Evolutionary conservation across 495 filamentous ascomycete genomes (phyloP), one percentile per base, ranked within the genome.

Genomic region (Aspergillus baeticus): DNA sequence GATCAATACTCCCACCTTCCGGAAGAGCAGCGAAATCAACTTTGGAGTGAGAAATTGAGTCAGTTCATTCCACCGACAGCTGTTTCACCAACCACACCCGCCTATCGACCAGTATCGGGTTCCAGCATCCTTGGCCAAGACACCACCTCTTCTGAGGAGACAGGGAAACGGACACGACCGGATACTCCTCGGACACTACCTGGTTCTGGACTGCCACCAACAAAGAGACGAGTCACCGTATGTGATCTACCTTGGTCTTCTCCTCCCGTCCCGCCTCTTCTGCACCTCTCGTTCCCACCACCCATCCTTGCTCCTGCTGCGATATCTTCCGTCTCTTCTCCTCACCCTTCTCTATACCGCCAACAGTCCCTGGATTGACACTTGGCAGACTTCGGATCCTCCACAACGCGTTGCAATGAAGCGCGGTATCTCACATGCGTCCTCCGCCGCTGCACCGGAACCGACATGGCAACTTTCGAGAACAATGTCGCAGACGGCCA

Each of bases 151-250:
- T 51, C 62, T 49, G 69, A 68, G 41, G 75, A 66, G 51, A 64
- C 69, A 55, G 73, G 74, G 58, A 77, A 78, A 74, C 69, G 75
- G 58, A 66, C 63, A 59, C 74, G 74, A 69, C 74, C 71, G 69
- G 75, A 75, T 60, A 75, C 66, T 49, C 75, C 74, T 21, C 70
- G 74, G 65, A 78, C 73, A 48, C 57, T 77, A 54, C 74, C 70
- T 57, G 65, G 57, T 59, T 62, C 67, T 73, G 73, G 72, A 69
- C 65, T 69, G 59, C 72, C 75, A 31, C 64, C 63, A 61, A 69
- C 73, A 54, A 78, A 78, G 69, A 74, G 76, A 64, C 72, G 73
- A 74, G 76, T 74, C 70, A 78, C 73, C 73, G 76, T 78, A 78
- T 65, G 76, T 75, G 66, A 71, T 68, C 68, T 55, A 62, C 57